phyloP scores from a whole-genome alignment of 2,329 filamentous ascomycete genomes.

The Calonectria multiphialidica region DNA sequence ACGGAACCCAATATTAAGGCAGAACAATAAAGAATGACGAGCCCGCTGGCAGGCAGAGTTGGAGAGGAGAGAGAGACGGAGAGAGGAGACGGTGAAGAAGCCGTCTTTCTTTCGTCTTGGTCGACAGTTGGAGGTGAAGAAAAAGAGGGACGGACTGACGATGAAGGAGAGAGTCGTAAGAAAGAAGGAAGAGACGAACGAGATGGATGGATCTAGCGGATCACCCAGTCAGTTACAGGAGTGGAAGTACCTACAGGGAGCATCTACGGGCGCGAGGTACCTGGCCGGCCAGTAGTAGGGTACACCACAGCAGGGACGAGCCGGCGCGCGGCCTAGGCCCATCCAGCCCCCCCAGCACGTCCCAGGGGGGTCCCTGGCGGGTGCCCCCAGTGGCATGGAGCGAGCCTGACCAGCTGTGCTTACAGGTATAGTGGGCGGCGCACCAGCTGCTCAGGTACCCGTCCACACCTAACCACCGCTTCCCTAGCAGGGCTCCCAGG shows the following conservation, averaged over 20 bases:
- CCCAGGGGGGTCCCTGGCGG: slow-evolving; percentile 3
- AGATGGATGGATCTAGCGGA: slow-evolving; percentile 25
- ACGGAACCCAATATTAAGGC: slow-evolving; percentile 40
- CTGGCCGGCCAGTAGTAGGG: not conserved
- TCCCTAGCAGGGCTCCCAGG: slow-evolving; percentile 10
- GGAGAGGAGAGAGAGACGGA: slow-evolving; percentile 32
- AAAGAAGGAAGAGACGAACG: slow-evolving; percentile 38
- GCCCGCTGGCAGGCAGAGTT: slow-evolving; percentile 66
- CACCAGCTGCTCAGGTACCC: slow-evolving; percentile 9
- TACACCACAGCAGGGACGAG: slow-evolving; percentile 17
- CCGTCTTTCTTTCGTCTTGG: slow-evolving; percentile 46
- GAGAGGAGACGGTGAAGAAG: slow-evolving; percentile 31
- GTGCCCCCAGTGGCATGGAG: slow-evolving; percentile 14
- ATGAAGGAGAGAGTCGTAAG: slow-evolving; percentile 44
- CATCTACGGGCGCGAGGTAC: not conserved
- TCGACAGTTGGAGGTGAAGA: slow-evolving; percentile 46
- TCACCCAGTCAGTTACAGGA: slow-evolving; percentile 3
- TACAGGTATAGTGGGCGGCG: not conserved
- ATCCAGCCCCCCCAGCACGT: slow-evolving; percentile 16
- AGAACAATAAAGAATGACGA: slow-evolving; percentile 54
- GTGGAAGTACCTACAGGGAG: slow-evolving; percentile 14
- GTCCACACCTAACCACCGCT: slow-evolving; percentile 3
- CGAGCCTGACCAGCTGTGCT: not conserved
- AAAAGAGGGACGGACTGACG: slow-evolving; percentile 47
- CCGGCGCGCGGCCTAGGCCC: slow-evolving; percentile 20